These are phyloP conservation scores for Francoa sonchifolia DNA, from an alignment of 441 rosid genomes.

Conservation along the genomic window DNA sequence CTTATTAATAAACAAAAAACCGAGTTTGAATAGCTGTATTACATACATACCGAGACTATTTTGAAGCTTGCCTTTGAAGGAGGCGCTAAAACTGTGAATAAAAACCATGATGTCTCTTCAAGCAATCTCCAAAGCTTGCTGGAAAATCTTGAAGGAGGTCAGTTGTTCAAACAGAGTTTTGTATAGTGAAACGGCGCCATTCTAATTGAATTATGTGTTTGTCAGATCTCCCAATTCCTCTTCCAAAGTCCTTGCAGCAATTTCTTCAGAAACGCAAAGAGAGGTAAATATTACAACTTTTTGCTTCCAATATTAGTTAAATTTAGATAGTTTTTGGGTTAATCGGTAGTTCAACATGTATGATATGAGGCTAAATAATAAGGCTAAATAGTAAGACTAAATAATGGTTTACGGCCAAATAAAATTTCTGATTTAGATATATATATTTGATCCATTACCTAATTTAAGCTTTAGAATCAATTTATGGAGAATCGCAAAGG, in stretches of 20 bases:
- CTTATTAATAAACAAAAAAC: not conserved
- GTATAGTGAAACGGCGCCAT: not conserved
- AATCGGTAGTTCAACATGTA: too few relatives aligned
- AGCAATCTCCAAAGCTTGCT: conserved; percentile 28
- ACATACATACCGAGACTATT: conserved; percentile 46
- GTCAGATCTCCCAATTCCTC: conserved; percentile 56
- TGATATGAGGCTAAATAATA: too few relatives aligned
- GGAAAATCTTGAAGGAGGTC: conserved; percentile 50
- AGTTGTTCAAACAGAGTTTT: not conserved
- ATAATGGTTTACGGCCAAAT: too few relatives aligned
- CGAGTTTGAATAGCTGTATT: not conserved
- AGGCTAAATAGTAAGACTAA: too few relatives aligned
- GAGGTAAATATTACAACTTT: conserved; percentile 48
- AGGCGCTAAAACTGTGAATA: conserved; percentile 11
- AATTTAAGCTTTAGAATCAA: too few relatives aligned
- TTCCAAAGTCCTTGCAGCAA: conserved; percentile 62
- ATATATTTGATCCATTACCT: too few relatives aligned
- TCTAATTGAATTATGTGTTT: not conserved
- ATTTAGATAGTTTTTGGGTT: not conserved
- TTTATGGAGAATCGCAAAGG: too few relatives aligned
- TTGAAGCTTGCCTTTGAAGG: conserved; percentile 51
- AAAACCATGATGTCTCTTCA: conserved; percentile 10
- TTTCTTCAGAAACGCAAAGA: conserved; percentile 82
- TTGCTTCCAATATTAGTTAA: too few relatives aligned
- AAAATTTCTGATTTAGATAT: too few relatives aligned